phyloP scores from a whole-genome alignment of 2,329 filamentous ascomycete species.

The Nigrograna mackinnonii region DNA sequence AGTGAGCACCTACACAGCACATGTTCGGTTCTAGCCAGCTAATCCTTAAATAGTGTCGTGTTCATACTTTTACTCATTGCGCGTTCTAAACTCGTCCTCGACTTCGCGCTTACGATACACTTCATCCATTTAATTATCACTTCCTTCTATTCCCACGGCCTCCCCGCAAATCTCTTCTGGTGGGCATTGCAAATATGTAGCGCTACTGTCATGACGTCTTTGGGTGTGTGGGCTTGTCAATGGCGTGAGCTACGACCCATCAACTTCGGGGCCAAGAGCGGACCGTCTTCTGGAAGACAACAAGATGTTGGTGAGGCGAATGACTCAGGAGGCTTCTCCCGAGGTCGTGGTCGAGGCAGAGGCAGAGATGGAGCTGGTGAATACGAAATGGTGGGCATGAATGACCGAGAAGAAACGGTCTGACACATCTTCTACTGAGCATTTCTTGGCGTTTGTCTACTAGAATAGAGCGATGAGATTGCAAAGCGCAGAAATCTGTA shows the following conservation, averaged over 20 bases:
- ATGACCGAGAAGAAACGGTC: constrained; percentile 38
- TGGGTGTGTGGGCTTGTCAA: constrained; percentile 89
- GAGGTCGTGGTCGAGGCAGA: constrained; percentile 43
- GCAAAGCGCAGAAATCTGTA: no score
- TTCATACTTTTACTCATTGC: constrained; percentile 82
- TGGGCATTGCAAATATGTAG: constrained; percentile 72
- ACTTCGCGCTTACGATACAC: constrained; percentile 91
- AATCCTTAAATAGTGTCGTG: constrained; percentile 64
- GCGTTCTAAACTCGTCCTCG: constrained; percentile 90
- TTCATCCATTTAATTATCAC: constrained; percentile 79
- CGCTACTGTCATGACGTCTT: constrained; percentile 64
- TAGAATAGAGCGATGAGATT: no score
- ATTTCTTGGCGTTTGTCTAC: no score
- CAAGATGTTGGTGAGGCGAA: constrained; percentile 19
- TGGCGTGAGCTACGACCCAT: constrained; percentile 90
- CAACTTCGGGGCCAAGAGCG: constrained; percentile 70
- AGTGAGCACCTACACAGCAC: constrained; percentile 27
- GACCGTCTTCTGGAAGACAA: constrained; percentile 12
- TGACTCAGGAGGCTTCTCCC: constrained; percentile 44
- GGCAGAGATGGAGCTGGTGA: constrained; percentile 50
- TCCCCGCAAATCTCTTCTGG: constrained; percentile 84
- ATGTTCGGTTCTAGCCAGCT: no score
- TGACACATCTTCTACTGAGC: no score
- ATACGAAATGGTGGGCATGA: constrained; percentile 54
- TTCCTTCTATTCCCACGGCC: constrained; percentile 73